Base-by-base conservation (phyloP, 345 rosid genomes). In the Mallotus nudiflorus region DNA sequence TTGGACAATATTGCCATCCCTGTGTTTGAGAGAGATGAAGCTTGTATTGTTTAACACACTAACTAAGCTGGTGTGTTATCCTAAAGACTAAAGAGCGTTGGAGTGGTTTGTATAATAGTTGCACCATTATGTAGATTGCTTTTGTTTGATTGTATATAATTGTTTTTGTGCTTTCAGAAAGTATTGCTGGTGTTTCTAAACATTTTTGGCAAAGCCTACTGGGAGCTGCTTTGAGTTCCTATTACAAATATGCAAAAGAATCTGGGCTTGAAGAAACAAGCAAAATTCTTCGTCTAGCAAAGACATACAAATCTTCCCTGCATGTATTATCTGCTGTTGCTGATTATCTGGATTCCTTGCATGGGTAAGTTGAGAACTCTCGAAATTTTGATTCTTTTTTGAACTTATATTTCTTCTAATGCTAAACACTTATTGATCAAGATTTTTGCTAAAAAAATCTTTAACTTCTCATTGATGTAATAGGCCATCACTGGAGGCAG, bases 311-410 rank as follows among this genome's bases (percentile, higher is more conserved):
- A 71, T 84, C 89, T 48, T 90, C 93, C 64, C 67, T 77, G 9
- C 91, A 84, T 73, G 91, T 90, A 50, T 82, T 92, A 74, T 75
- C 76, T 58, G 83, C 97, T 45, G 87, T 82, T 71, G 97, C 97
- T 67, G 96, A 95, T 75, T 89, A 70, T 80, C 80, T 95, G 74
- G 97, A 92, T 81, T 52, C 56, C 46, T 45, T 80, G 76, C 75
- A 82, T 67, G 80, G 89, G 97, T 94, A 83, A 68, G 90, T 73
- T 81, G 65, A 53, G 46, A 28, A 46, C 39, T 50, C 56, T 76
- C 50, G 60, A 46, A 55, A 10, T 44, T 44, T 44, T 52, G 44
- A 54, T 46, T 51, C 50, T 28, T 4, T n/a, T n/a, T n/a, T n/a
- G n/a, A n/a, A n/a, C n/a, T n/a, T n/a, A n/a, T n/a, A n/a, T n/a